A percentile compares a stretch with the other conserved stretches of the same genome.
These are phyloP conservation scores for Bothriochloa decipiens DNA, from an alignment of 176 grass and related monocot species.

Conservation along the genomic window DNA sequence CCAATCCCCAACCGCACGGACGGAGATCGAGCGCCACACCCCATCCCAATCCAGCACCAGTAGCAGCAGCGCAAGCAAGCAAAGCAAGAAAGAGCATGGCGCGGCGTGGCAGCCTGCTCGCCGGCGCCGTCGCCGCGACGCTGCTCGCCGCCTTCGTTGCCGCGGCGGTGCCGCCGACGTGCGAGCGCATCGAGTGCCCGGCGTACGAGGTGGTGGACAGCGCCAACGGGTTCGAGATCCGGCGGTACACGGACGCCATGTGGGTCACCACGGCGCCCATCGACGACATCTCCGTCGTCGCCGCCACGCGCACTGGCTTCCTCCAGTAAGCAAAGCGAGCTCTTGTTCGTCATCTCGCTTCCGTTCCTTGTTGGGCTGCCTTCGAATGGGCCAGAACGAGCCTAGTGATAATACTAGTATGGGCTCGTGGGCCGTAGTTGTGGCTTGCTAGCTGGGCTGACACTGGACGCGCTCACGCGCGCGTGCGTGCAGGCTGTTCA, in stretches of 20 bases:
- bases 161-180: constrained; percentile 61
- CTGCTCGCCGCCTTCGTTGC: background rate
- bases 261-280: constrained; percentile 80
- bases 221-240: constrained; percentile 94
- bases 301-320: constrained; percentile 78
- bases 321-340: constrained; percentile 52
- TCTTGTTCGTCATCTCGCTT: no score
- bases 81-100: constrained; percentile 34
- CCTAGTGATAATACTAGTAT: background rate
- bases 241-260: constrained; percentile 66
- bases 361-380: background rate
- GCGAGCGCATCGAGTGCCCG: constrained; percentile 97
- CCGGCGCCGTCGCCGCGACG: background rate
- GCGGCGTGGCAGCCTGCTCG: constrained; percentile 12
- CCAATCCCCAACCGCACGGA: constrained; percentile 10
- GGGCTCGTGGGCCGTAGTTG: background rate
- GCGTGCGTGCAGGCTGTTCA: constrained; percentile 50
- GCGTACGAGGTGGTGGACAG: constrained; percentile 80
- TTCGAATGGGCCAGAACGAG: background rate
- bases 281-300: constrained; percentile 93
- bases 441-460: background rate
- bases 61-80: background rate
- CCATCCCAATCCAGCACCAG: background rate
- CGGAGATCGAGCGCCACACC: constrained; percentile 29
- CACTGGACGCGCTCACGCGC: no score